Conservation (phyloP, 306 rosid species). For the Mimosa pudica region DNA sequence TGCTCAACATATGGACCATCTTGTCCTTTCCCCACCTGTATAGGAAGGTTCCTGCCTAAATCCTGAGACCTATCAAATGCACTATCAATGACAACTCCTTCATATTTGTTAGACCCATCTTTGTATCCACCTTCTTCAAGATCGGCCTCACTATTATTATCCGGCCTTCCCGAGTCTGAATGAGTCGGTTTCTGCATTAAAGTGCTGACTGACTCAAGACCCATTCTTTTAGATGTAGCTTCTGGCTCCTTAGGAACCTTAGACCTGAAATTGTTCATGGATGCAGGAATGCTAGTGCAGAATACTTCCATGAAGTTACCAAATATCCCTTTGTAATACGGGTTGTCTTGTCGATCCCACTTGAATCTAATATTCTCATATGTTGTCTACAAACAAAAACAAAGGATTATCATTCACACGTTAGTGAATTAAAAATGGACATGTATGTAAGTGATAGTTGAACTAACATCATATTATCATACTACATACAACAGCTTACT, state of each 20-base stretch:
- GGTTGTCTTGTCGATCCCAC: conserved; percentile 54
- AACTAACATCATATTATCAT: neutral
- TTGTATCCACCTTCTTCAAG: conserved; percentile 32
- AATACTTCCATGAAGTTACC: conserved; percentile 60
- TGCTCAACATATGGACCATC: conserved; percentile 40
- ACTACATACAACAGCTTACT: neutral
- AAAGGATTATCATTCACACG: conserved; percentile 12
- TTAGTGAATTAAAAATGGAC: conserved; percentile 19
- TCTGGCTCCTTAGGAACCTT: conserved; percentile 50
- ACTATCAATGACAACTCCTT: conserved; percentile 32
- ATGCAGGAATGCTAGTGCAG: conserved; percentile 61
- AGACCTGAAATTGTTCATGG: conserved; percentile 63
- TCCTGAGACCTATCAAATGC: conserved; percentile 44
- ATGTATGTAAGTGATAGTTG: neutral
- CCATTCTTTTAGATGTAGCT: conserved; percentile 33
- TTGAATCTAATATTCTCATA: conserved; percentile 71
- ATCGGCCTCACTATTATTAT: conserved; percentile 34
- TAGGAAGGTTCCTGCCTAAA: conserved; percentile 45
- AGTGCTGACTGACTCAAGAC: conserved; percentile 41
- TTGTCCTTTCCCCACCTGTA: conserved; percentile 45
- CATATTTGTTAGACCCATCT: conserved; percentile 35
- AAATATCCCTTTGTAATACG: conserved; percentile 52
- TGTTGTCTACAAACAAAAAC: conserved; percentile 55
- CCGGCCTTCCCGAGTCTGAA: conserved; percentile 48
- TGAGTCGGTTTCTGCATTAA: conserved; percentile 43